Base-by-base conservation (phyloP, 108 stramenopile genomes). In the Nitzschia putrida region DNA sequence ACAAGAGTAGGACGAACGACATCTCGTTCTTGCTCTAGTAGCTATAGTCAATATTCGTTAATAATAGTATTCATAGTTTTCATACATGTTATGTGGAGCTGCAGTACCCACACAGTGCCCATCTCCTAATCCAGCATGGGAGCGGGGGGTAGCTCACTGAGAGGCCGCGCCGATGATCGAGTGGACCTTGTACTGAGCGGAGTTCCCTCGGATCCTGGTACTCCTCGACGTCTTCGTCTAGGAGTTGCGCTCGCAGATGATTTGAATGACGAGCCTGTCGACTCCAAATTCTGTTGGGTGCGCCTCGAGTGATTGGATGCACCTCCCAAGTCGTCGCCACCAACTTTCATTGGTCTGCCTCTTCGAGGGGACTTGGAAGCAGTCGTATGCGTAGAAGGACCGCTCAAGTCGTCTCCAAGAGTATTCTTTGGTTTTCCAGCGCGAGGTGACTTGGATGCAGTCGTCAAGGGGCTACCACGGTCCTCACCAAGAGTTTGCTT, bases 201-300 rank as follows among this genome's bases (percentile, higher is more conserved):
- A 34, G 29, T 34, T 4, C 29, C 29, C 4, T 34, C 29, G 4
- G 29, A 34, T 34, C 29, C 29, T 34, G 29, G 29, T 4, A 34
- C 29, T 34, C 29, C 29, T 34, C 29, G 29, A 4, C 29, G 29
- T 34, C 29, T 34, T 34, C 29, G 29, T 34, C 29, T 34, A 4
- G 29, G 4, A 34, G 29, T 44, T 11, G 44, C 20, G 23, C 44
- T 59, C 1, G 58, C 29, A 16, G 25, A 16, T 8, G 61, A 63
- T 22, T 22, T 26, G 22, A 20, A 14, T 9, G 61, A 47, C 9
- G 61, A 63, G 12, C 44, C 44, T 18, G 44, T 63, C 0, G 61
- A 21, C 3, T 63, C 61, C 61, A 59, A 18, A 49, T 49, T 49
- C 47, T 18, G 47, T 49, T 49, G 14, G 47, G 47, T 18, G 14